Evolutionary conservation across 129 eudicot genomes (phyloP).

Genomic region (Solidago caesia): DNA sequence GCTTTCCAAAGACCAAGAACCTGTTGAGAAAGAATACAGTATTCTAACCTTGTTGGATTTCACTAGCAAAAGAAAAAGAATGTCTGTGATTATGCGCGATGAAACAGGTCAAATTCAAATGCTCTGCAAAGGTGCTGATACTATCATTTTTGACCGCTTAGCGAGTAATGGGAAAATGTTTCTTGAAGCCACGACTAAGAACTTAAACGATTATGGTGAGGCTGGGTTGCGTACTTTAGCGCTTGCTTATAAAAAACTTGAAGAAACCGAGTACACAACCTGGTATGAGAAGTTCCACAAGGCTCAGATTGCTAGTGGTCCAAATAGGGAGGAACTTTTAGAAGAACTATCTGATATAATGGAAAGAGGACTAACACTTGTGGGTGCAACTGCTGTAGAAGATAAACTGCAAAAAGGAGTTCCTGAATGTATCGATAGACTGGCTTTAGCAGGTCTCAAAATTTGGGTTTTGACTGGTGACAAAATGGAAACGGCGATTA

Average conservation of each 20-base stretch:
- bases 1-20: conserved; percentile 34
- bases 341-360: conserved; percentile 55
- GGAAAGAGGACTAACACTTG: conserved; percentile 54
- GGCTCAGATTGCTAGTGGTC: conserved; percentile 49
- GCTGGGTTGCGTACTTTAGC: conserved; percentile 68
- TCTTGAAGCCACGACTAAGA: conserved; percentile 47
- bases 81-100: conserved; percentile 61
- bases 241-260: conserved; percentile 54
- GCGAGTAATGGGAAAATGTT: conserved; percentile 52
- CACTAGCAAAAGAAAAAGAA: conserved; percentile 72
- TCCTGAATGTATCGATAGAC: conserved; percentile 68
- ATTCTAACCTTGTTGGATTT: conserved; percentile 63
- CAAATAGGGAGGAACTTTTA: conserved; percentile 52
- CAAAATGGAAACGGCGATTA: conserved; percentile 75
- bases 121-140: conserved; percentile 84
- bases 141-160: conserved; percentile 62
- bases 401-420: conserved; percentile 78
- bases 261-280: conserved; percentile 37
- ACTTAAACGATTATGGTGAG: conserved; percentile 60
- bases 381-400: conserved; percentile 80
- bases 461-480: conserved; percentile 81
- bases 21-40: conserved; percentile 50
- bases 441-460: conserved; percentile 76
- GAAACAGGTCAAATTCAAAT: conserved; percentile 56
- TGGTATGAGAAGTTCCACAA: conserved; percentile 49